Base-by-base conservation (phyloP, 2,329 filamentous ascomycete species). In the Gnomoniopsis sp. region DNA sequence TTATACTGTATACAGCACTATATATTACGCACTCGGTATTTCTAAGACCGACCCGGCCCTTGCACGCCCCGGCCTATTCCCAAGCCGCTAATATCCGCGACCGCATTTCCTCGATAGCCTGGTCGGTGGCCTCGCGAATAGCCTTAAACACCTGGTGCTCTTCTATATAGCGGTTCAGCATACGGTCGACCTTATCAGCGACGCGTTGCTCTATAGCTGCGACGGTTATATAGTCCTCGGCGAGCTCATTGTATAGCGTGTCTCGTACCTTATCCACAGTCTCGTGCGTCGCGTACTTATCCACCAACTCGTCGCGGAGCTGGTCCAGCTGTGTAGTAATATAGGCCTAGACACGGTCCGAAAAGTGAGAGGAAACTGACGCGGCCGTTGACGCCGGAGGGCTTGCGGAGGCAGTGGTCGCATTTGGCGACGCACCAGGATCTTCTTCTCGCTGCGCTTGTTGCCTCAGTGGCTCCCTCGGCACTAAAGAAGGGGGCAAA, bases 291-390 rank as follows among this genome's bases (percentile, higher is more conserved):
- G 22, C 46, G 22, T 49, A 49, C 22, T 49, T 22, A 15, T 22
- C 46, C 10, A 17, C 46, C 6, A 49, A 15, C 46, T 49, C 46
- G 3, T 49, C 46, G 23, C 48, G 48, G 15, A 49, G 48, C 17
- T 21, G 17, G 48, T 34, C 30, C 23, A 36, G 46, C 19, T 49
- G 53, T 7, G 53, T 26, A 10, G 53, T 15, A n/a, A 55, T 19
- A 19, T 55, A 55, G 10, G 43, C 44, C 53, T 55, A 44, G 41
- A 55, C 43, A 15, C 43, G 53, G 11, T 55, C 53, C 10, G 53
- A 41, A 7, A 55, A 22, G 30, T 49, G 8, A 15, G 43, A 48
- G 8, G 53, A n/a, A 11, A 26, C 11, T 0, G 53, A 55, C 30
- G 21, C 15, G 12, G 30, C 11, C 10, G 43, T 8, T 19, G 22